Percentiles rank a stretch among this genome's conserved stretches.
Evolutionary conservation across 2,329 filamentous ascomycete species (phyloP).

Genomic region (Ceratocystis harringtonii): DNA sequence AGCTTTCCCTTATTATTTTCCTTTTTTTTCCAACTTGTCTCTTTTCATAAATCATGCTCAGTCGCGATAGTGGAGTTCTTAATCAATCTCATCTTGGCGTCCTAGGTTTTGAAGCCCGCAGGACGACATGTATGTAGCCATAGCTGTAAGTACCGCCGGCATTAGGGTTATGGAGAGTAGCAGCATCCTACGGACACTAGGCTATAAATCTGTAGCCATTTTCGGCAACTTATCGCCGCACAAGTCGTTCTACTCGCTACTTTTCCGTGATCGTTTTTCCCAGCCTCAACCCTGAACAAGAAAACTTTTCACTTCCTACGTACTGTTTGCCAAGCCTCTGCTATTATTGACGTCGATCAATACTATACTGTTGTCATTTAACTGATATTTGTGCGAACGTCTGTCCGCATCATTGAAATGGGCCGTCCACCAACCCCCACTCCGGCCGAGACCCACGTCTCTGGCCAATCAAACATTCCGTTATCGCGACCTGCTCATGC

Average conservation of each 20-base stretch:
- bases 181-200: background rate
- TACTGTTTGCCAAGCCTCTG: too few relatives aligned
- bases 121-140: background rate
- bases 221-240: background rate
- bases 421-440: background rate
- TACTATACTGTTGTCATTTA: background rate
- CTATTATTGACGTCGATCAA: too few relatives aligned
- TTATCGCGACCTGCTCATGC: constrained; percentile 44
- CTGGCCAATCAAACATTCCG: constrained; percentile 25
- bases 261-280: fast-evolving
- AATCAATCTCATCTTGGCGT: background rate
- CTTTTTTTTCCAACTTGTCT: too few relatives aligned
- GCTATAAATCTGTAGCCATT: background rate
- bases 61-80: too few relatives aligned
- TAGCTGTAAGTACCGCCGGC: background rate
- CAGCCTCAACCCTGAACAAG: too few relatives aligned
- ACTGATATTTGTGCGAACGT: background rate
- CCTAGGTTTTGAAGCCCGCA: too few relatives aligned
- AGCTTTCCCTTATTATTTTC: too few relatives aligned
- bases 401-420: background rate
- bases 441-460: constrained; percentile 20
- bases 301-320: too few relatives aligned
- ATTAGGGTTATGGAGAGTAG: background rate
- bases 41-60: too few relatives aligned
- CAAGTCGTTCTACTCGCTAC: background rate